phyloP scores from a whole-genome alignment of 225 moss, liverwort and hornwort species.

The Pseudoscleropodium purum region DNA sequence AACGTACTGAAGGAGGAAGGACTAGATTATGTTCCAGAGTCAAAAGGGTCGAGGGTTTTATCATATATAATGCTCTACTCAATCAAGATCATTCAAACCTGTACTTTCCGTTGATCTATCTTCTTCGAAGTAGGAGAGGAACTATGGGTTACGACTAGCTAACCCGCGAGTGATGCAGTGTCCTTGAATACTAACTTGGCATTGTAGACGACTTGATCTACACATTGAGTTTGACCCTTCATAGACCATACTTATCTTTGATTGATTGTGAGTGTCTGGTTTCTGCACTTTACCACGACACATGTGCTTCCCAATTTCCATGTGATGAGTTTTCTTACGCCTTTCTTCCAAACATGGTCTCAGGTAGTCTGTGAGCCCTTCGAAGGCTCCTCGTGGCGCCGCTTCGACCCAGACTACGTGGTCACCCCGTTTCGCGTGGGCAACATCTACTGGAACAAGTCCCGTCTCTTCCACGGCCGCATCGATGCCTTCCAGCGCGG shows the following conservation, averaged over 20 bases:
- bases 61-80: not conserved
- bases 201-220: no score
- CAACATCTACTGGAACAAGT: not conserved
- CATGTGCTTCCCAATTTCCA: not conserved
- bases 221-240: no score
- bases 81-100: not conserved
- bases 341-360: not conserved
- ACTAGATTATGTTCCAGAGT: not conserved
- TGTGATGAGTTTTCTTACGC: not conserved
- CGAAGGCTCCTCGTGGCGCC: slow-evolving; percentile 36
- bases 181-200: no score
- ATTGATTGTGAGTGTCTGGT: no score
- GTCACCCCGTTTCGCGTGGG: slow-evolving; percentile 11
- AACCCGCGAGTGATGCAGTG: no score
- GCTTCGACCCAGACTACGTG: not conserved
- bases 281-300: not conserved
- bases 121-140: not conserved
- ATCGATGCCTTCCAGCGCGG: slow-evolving; percentile 1
- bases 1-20: not conserved
- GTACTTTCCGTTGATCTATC: not conserved
- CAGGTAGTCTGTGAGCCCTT: slow-evolving; percentile 33
- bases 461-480: slow-evolving; percentile 6
- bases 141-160: not conserved
- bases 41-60: not conserved
- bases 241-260: no score